Evolutionary conservation across 805 yeast species (phyloP).

Genomic region (Ascoidea tarda): DNA sequence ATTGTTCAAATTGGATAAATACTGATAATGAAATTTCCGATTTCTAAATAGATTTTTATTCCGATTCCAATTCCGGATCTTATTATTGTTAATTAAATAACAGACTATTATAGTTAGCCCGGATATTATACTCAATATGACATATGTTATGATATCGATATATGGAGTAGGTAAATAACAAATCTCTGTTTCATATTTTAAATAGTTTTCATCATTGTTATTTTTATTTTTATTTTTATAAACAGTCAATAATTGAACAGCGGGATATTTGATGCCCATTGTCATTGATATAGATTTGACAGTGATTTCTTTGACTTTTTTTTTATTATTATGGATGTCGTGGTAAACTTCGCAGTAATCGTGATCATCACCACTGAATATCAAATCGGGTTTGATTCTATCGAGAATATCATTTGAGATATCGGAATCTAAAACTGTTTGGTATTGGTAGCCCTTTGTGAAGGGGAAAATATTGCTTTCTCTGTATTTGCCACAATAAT

Average conservation of each 20-base stretch:
- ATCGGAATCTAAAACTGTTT: slow-evolving; percentile 64
- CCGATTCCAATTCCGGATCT: background rate
- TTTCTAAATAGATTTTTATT: background rate
- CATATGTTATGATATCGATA: slow-evolving; percentile 23
- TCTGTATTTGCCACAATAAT: slow-evolving; percentile 62
- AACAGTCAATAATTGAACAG: slow-evolving; percentile 69
- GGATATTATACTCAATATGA: slow-evolving; percentile 12
- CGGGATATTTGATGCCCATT: slow-evolving; percentile 79
- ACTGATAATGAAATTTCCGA: no score
- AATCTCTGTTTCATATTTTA: slow-evolving; percentile 25
- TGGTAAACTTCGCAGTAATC: slow-evolving; percentile 82
- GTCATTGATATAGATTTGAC: slow-evolving; percentile 89
- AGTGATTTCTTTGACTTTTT: slow-evolving; percentile 55
- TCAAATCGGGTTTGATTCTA: slow-evolving; percentile 45
- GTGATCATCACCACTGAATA: slow-evolving; percentile 93
- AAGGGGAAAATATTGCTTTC: slow-evolving; percentile 65
- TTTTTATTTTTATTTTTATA: slow-evolving; percentile 24
- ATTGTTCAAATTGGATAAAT: no score
- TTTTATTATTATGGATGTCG: slow-evolving; percentile 11
- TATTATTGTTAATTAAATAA: background rate
- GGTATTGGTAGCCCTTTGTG: slow-evolving; percentile 70
- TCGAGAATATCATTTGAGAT: slow-evolving; percentile 44
- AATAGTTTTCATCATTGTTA: slow-evolving; percentile 1
- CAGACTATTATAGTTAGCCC: slow-evolving; percentile 4
- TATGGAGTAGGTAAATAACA: slow-evolving; percentile 48